Evolutionary conservation across 2,329 filamentous ascomycete genomes (phyloP).

Genomic region (Penicillium sp.): DNA sequence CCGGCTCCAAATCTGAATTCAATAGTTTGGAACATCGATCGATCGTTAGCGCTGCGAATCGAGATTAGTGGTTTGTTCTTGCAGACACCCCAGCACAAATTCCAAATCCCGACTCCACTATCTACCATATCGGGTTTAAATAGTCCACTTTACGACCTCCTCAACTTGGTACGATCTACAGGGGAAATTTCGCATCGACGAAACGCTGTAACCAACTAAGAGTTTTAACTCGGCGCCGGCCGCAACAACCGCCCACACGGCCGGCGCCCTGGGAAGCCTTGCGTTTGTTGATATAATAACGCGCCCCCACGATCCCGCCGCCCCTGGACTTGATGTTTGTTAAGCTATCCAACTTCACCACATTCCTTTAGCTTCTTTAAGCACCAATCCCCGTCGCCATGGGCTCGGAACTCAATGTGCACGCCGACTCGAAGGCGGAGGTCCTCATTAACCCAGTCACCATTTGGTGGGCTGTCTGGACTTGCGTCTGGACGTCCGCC

Average conservation of each 20-base stretch:
- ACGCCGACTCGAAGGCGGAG: constrained; percentile 30
- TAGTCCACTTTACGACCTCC: background rate
- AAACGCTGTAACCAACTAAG: background rate
- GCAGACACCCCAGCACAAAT: background rate
- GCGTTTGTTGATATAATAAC: constrained; percentile 2
- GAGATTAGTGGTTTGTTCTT: constrained; percentile 5
- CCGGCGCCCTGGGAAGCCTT: background rate
- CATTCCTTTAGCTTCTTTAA: constrained; percentile 14
- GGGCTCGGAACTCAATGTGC: constrained; percentile 37
- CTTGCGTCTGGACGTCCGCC: constrained; percentile 37
- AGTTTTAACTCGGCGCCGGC: constrained; percentile 5
- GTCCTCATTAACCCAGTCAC: constrained; percentile 25
- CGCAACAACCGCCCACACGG: background rate
- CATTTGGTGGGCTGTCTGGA: constrained; percentile 36
- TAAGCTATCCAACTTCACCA: constrained; percentile 23
- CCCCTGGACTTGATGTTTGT: constrained; percentile 4
- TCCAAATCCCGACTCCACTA: constrained; percentile 1
- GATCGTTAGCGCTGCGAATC: constrained; percentile 1
- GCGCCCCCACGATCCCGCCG: constrained; percentile 3
- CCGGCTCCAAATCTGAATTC: background rate
- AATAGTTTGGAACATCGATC: constrained; percentile 1
- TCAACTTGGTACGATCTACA: constrained; percentile 6
- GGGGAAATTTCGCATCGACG: constrained; percentile 6
- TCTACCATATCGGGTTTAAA: background rate
- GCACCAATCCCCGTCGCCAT: constrained; percentile 19